Percentiles rank a stretch among this genome's conserved stretches.
Conservation (phyloP, 1,139 yeast genomes). For the Tardiomyces digboiensis region DNA sequence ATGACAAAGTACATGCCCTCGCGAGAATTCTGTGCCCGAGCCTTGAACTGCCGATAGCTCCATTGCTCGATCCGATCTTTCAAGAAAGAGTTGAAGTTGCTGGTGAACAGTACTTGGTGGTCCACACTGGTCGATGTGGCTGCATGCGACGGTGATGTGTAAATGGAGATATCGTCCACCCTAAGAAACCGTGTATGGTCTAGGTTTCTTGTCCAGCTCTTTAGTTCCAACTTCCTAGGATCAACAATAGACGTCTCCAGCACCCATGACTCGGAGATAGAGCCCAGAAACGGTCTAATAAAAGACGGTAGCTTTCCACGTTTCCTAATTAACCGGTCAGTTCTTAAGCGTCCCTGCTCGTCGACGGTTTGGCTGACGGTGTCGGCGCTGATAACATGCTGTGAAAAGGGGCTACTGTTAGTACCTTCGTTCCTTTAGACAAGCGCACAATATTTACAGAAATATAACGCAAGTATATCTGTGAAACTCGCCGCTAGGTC, state of each 20-base stretch:
- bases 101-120: constrained; percentile 55
- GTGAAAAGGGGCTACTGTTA: constrained; percentile 50
- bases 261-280: constrained; percentile 70
- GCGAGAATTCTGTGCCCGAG: constrained; percentile 57
- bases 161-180: constrained; percentile 69
- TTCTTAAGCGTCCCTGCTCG: constrained; percentile 51
- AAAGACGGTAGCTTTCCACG: constrained; percentile 76
- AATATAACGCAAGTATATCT: too few species aligned
- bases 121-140: constrained; percentile 12
- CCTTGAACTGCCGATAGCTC: constrained; percentile 64
- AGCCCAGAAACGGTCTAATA: constrained; percentile 69
- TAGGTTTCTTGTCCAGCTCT: constrained; percentile 71
- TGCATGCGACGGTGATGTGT: constrained; percentile 24
- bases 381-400: constrained; percentile 83
- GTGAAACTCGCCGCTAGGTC: not conserved
- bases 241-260: constrained; percentile 74
- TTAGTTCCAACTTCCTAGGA: constrained; percentile 45
- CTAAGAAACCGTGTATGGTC: constrained; percentile 76
- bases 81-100: constrained; percentile 41
- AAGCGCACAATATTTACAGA: not conserved
- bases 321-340: constrained; percentile 70
- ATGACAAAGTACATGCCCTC: constrained; percentile 73
- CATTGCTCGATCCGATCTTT: constrained; percentile 66
- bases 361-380: constrained; percentile 56
- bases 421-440: too few species aligned